Percentiles rank a stretch among this genome's conserved stretches.
These are phyloP conservation scores for Lipomyces starkeyi DNA, from an alignment of 805 yeast species.

Conservation along the genomic window DNA sequence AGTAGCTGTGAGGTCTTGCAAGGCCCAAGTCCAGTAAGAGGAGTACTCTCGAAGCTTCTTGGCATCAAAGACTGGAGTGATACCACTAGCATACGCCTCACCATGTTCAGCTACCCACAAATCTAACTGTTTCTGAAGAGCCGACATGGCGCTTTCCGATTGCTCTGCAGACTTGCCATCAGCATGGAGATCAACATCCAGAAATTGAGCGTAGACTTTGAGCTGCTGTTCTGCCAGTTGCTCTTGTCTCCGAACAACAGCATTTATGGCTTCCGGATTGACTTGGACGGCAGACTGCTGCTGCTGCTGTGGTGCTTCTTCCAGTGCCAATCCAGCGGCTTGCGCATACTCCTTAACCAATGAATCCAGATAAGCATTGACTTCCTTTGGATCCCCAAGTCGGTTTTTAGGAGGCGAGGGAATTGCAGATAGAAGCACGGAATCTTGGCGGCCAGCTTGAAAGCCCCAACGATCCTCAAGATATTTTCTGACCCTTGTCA, in stretches of 20 bases:
- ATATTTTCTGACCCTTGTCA: constrained; percentile 88
- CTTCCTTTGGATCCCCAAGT: constrained; percentile 82
- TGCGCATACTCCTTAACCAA: constrained; percentile 84
- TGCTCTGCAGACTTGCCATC: constrained; percentile 83
- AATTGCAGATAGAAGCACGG: constrained; percentile 78
- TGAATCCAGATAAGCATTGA: constrained; percentile 83
- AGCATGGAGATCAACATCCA: constrained; percentile 85
- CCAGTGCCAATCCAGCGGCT: constrained; percentile 73
- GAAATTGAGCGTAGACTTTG: constrained; percentile 91
- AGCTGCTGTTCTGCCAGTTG: constrained; percentile 75
- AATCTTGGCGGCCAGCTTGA: constrained; percentile 91
- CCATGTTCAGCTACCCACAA: constrained; percentile 90
- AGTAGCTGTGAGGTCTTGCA: constrained; percentile 92
- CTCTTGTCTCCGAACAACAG: constrained; percentile 69
- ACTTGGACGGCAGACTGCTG: constrained; percentile 84
- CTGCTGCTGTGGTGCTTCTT: constrained; percentile 59
- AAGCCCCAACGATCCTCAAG: constrained; percentile 90
- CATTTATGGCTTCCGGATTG: constrained; percentile 93
- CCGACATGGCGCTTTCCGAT: constrained; percentile 81
- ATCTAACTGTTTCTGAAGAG: constrained; percentile 87
- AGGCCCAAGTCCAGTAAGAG: constrained; percentile 99
- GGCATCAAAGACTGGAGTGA: constrained; percentile 84
- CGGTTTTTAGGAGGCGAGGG: constrained; percentile 90
- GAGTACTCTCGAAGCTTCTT: constrained; percentile 94
- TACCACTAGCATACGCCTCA: constrained; percentile 88